Evolutionary conservation across 2,329 filamentous ascomycete genomes (phyloP), one percentile per base, ranked within the genome.

Genomic region (Paradendryphiella salina): DNA sequence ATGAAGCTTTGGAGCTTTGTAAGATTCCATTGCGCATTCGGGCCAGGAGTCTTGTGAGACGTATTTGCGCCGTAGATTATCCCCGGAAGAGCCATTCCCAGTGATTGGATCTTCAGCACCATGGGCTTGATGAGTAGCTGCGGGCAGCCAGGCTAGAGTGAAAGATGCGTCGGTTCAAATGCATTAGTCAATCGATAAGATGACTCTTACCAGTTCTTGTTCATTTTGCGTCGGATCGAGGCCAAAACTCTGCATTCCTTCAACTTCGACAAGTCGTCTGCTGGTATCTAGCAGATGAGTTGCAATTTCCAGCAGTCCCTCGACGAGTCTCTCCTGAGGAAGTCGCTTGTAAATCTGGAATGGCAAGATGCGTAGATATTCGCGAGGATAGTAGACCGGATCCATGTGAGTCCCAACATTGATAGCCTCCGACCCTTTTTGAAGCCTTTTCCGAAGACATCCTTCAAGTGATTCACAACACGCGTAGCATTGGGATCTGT

Each of bases 271-370:
- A 5, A 57, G 33, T 1, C 50, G 36, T 45, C 56, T 49, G 11
- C 26, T 57, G 4, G 26, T 13, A 1, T 39, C 21, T 1, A 61
- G 59, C 8, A n/a, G 26, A 9, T 46, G 46, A 9, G 48, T 51
- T n/a, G 65, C 60, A 13, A 45, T 14, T 8, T 49, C 23, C 5
- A 63, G 28, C 62, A 66, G 65, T 3, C 6, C 13, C 3, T 20
- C n/a, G 1, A 54, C 54, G 3, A 63, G 23, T 5, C 14, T 13
- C n/a, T 56, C 57, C 1, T 62, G 62, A 17, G 65, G 41, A 15
- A 37, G 46, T 8, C 50, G 39, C 23, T 48, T 57, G 39, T 56
- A 64, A 4, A 57, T 18, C 50, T 65, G 61, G 26, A 59, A 60
- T 1, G 61, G 58, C 3, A 66, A 13, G 17, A 67, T 64, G 6